Evolutionary conservation across 371 early-diverging fungal genomes (phyloP), one percentile per base, ranked within the genome.

Genomic region (Rhizopus delemar): DNA sequence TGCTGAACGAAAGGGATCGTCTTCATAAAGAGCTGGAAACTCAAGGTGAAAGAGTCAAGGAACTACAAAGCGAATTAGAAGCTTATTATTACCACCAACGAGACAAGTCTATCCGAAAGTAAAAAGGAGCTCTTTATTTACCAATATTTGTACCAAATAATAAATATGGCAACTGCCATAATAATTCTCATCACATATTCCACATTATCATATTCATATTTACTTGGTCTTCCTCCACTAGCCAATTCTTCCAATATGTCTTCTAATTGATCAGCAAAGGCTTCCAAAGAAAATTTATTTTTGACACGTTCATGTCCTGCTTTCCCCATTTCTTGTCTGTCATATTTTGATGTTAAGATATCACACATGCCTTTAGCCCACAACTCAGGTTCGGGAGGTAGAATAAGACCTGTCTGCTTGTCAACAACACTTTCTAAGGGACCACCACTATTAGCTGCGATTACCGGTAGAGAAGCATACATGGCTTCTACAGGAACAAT

Each of bases 401-500:
- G 72, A 58, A 95, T 74, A 31, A 82, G 86, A 5, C 98, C 98
- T 0, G 96, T 95, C 48, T 71, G 75, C 1, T 80, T 82, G 56
- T 96, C 74, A 32, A 73, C 66, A 11, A 97, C 74, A 5, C 90
- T 87, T 67, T 94, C 95, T 5, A 77, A 74, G 5, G 95, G 96
- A 0, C 96, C 96, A 36, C 96, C 98, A 60, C 78, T 87, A 70
- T 91, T 89, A 41, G 81, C 83, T 0, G 97, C 97, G 16, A 98
- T 82, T 2, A 96, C 96, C 0, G 97, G 96, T 12, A 92, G 68
- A 16, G 78, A 71, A 36, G 84, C 83, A 71, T 92, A 93, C 98
- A 98, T 97, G 53, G 94, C 93, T 66, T 98, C 98, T 0, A 98
- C 85, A 4, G 98, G 98, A 11, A 93, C 94, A 53, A 98, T 95